phyloP scores from a whole-genome alignment of 2,329 filamentous ascomycete species.

The Epichloe brachyelytri region DNA sequence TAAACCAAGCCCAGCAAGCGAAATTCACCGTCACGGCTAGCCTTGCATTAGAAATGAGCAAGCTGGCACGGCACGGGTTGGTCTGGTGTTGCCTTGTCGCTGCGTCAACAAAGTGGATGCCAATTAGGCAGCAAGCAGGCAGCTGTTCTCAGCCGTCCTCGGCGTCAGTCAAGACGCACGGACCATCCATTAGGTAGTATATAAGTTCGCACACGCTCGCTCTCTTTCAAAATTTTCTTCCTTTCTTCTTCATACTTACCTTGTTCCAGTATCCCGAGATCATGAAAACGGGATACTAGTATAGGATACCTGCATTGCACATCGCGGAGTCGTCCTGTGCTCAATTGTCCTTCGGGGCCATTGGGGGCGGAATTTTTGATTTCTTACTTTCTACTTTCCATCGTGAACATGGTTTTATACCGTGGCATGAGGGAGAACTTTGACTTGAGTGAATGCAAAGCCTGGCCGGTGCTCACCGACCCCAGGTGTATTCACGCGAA shows the following conservation, averaged over 20 bases:
- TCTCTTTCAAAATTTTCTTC: slow-evolving; percentile 11
- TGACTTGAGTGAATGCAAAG: too few species aligned
- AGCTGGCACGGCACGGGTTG: too few species aligned
- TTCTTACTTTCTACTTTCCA: slow-evolving; percentile 9
- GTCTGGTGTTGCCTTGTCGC: not conserved
- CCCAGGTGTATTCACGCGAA: not conserved
- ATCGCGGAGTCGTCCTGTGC: slow-evolving; percentile 33
- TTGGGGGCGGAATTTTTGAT: slow-evolving; percentile 39
- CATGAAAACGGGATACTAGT: slow-evolving; percentile 29
- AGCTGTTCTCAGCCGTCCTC: not conserved
- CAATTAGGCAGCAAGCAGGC: slow-evolving; percentile 7
- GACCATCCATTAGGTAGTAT: slow-evolving; percentile 11
- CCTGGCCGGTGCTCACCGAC: not conserved
- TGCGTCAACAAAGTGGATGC: not conserved
- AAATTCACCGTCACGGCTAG: too few species aligned
- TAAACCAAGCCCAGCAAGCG: too few species aligned
- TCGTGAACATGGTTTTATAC: not conserved
- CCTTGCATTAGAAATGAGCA: too few species aligned
- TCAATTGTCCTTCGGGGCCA: slow-evolving; percentile 40
- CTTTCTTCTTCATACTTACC: slow-evolving; percentile 38
- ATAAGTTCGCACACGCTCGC: slow-evolving; percentile 7
- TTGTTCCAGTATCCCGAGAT: slow-evolving; percentile 30
- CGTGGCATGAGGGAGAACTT: not conserved
- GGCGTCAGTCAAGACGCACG: slow-evolving; percentile 9
- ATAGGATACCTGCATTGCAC: slow-evolving; percentile 40